Conservation (phyloP, 2,329 filamentous ascomycete genomes). For the Colletotrichum somersetense region DNA sequence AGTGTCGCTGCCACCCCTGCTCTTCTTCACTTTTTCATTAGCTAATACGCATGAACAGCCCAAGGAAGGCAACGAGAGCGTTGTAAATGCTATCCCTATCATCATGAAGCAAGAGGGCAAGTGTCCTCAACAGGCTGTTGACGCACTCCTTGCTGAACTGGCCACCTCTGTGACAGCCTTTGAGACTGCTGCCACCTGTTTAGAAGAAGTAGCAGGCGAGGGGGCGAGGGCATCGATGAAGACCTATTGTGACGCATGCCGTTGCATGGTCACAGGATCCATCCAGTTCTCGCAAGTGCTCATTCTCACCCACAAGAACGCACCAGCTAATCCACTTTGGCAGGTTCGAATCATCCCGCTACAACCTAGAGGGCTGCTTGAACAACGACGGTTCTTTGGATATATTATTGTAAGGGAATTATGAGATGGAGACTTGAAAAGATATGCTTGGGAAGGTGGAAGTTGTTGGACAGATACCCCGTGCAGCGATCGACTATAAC, state of each 20-base stretch:
- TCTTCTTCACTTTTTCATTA: too few relatives aligned
- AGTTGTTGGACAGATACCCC: not conserved
- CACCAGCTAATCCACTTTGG: slow-evolving; percentile 34
- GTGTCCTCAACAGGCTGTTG: slow-evolving; percentile 39
- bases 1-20: not conserved
- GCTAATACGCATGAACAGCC: not conserved
- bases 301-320: not conserved
- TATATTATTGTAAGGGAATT: slow-evolving; percentile 46
- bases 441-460: not conserved
- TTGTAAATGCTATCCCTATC: slow-evolving; percentile 49
- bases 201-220: slow-evolving; percentile 35
- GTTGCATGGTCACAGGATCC: slow-evolving; percentile 49
- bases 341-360: slow-evolving; percentile 51
- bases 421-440: not conserved
- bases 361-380: slow-evolving; percentile 48
- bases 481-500: not conserved
- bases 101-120: slow-evolving; percentile 44
- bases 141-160: slow-evolving; percentile 44
- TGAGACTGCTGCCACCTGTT: slow-evolving; percentile 43
- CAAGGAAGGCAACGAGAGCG: slow-evolving; percentile 42
- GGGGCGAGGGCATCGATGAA: slow-evolving; percentile 25
- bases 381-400: slow-evolving; percentile 51
- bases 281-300: slow-evolving; percentile 51
- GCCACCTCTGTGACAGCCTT: slow-evolving; percentile 44
- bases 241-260: slow-evolving; percentile 50